Evolutionary conservation across 2,329 filamentous ascomycete genomes (phyloP), one percentile per base, ranked within the genome.

Genomic region (Cryoendolithus antarcticus): DNA sequence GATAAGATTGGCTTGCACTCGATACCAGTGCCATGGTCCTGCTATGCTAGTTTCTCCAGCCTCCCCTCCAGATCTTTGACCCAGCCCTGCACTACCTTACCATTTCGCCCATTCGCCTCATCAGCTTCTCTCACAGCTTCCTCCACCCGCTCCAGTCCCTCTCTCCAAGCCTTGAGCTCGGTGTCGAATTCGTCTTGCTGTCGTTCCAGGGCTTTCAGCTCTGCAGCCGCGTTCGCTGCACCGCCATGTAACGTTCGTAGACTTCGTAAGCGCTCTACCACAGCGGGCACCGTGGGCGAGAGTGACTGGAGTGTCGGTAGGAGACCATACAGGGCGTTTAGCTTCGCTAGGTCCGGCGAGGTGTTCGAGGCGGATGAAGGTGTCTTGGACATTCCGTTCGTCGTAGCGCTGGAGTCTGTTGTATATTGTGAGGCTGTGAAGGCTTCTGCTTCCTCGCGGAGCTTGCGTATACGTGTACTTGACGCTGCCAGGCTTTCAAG

Each of bases 311-410:
- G 91, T 0, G 85, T 91, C 1, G 86, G 81, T 10, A 98, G 67
- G 3, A 86, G 84, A 1, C 83, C 82, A 61, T 95, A 95, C 4
- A 98, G 73, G 1, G 88, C 84, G 48, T 93, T 91, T 58, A 98
- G 82, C 59, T 94, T 94, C 38, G 83, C 72, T 31, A 78, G 72
- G 51, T 93, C 82, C 51, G 93, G 86, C 31, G 19, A 11, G 34
- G 27, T 29, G 2, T 37, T 11, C 9, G 30, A 15, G 30, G 36
- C 42, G 19, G 41, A 39, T 4, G 38, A 29, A 21, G 39, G 42
- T 30, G n/a, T 40, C 28, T 31, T 34, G 15, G 15, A 19, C 15
- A 19, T 19, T 19, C 15, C 32, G 13, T 46, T 28, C 21, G 31
- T 38, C 24, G 5, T 27, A 6, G 7, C 24, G 24, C 7, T 8